Base-by-base conservation (phyloP, 352 stramenopile genomes). In the Phytophthora brassicae region DNA sequence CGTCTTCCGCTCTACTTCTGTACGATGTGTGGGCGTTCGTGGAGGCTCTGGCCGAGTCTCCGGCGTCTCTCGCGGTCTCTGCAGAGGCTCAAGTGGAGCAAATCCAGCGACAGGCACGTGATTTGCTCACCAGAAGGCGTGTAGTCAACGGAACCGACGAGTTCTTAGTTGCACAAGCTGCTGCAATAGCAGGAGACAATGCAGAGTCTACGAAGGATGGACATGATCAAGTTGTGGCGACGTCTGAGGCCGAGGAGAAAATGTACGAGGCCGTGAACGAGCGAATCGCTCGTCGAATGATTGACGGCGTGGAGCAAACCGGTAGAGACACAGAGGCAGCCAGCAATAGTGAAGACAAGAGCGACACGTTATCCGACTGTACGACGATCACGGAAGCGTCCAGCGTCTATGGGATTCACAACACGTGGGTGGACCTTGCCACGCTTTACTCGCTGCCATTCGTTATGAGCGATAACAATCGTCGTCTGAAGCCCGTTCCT, bases 401-500 rank as follows among this genome's bases (percentile, higher is more conserved):
- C 28, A 90, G 81, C 41, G 81, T 90, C 44, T 89, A 87, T 49
- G 79, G 81, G 23, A 81, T 88, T 23, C 79, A 89, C 56, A 89
- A 89, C 68, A 93, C 84, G 48, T 88, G 84, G 77, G 75, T 93
- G 36, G 84, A 93, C 44, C 72, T 93, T 29, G 84, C 81, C 22
- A 77, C 86, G 63, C 74, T 93, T 12, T 89, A 90, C 39, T 77
- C 84, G 29, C 69, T 88, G 36, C 84, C 84, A 52, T 93, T 93
- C 46, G 79, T 93, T 3, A 71, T 83, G 59, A 64, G 75, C 63
- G 55, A 59, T 23, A 68, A 53, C 17, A 60, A 61, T 11, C 74
- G 62, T 8, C 77, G 81, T 5, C 68, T 90, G 7, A 84, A 84
- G 53, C 70, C 84, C 4, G 69, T 93, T 28, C 78, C 84, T 16